Base-by-base conservation (phyloP, 805 yeast genomes). In the Pichia pseudocactophila region DNA sequence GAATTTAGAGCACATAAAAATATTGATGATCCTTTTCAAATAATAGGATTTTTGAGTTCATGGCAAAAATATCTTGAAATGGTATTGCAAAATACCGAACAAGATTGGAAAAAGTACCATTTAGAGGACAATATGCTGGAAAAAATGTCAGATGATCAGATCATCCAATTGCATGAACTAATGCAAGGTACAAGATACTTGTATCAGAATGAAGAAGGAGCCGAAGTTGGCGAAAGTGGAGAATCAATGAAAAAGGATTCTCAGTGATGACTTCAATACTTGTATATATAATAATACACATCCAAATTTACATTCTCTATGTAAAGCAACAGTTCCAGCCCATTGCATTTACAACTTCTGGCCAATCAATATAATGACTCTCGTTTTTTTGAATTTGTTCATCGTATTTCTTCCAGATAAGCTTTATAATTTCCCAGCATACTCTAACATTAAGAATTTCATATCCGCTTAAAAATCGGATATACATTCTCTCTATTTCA, bases 141-240 rank as follows among this genome's bases (percentile, higher is more conserved):
- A 39, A 85, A 84, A 59, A 76, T 92, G 89, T 77, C 83, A 20
- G 90, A 92, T 7, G 96, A 92, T 51, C 97, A 92, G 64, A 70
- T 88, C 41, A 78, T 79, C 7, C 98, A 90, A 56, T 66, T 76
- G 34, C 82, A 83, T 53, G 90, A 83, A 58, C 63, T 84, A 53
- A 82, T 84, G 90, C 74, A 78, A 56, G 90, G 82, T 54, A 75
- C 89, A 6, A 54, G 54, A 38, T 53, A 43, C 36, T 43, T 57
- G 8, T 61, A 53, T 34, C 39, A 45, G 3, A 45, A 41, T 15
- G 41, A 44, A 7, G 50, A 42, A 10, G 45, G 38, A 9, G 36
- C 37, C 9, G 37, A 20, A 36, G 4, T n/a, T 9, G 28, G 13
- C 15, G 33, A 39, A 25, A 30, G 28, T 16, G 13, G 17, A 8